A percentile compares a stretch with the other conserved stretches of the same genome.
Evolutionary conservation across 192 early-diverging fungal genomes (phyloP).

Genomic region (Coemansia sp.): DNA sequence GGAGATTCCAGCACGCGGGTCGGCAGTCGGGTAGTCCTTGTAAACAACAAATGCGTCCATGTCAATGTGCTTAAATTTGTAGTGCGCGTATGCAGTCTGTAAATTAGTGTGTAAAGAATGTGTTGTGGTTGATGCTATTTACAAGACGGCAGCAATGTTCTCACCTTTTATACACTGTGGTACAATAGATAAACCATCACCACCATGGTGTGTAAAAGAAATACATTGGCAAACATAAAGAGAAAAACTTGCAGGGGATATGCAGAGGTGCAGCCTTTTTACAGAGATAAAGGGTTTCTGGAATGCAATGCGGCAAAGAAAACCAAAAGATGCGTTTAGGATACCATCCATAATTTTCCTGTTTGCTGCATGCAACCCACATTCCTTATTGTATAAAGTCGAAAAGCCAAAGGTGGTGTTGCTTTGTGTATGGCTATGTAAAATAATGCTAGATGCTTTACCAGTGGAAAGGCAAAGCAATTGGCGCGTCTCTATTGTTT

Average conservation of each 20-base stretch:
- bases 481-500: background rate
- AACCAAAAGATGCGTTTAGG: background rate
- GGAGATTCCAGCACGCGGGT: constrained; percentile 22
- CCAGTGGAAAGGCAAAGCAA: background rate
- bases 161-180: background rate
- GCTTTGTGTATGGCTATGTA: background rate
- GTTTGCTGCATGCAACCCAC: background rate
- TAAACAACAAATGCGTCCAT: constrained; percentile 3
- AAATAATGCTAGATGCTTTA: background rate
- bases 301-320: background rate
- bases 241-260: background rate
- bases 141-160: background rate
- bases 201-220: background rate
- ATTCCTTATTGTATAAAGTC: background rate
- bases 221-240: background rate
- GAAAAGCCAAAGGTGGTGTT: background rate
- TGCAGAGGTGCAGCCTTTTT: background rate
- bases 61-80: background rate
- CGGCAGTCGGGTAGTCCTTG: constrained; percentile 40
- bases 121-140: background rate
- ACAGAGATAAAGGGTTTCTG: background rate
- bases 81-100: background rate
- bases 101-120: background rate
- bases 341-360: background rate
- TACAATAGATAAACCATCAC: background rate